phyloP scores from a whole-genome alignment of 2,329 filamentous ascomycete species.

The Cladosporium sp. region DNA sequence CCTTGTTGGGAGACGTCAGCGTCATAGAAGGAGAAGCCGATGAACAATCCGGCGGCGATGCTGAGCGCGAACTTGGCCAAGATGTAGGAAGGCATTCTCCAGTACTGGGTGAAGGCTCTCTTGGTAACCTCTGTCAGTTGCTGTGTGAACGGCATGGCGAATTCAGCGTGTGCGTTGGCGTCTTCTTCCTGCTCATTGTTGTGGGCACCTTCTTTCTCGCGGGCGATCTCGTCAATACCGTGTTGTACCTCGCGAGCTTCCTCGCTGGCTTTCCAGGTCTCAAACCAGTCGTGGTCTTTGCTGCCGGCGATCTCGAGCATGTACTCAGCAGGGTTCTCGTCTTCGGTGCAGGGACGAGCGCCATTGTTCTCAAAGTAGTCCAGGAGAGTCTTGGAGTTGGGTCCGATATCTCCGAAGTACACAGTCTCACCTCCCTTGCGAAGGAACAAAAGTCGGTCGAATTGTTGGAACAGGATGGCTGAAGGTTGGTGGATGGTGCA shows the following conservation, averaged over 20 bases:
- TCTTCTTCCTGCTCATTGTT: slow-evolving; percentile 27
- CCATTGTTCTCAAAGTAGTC: slow-evolving; percentile 43
- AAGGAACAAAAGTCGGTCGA: slow-evolving; percentile 75
- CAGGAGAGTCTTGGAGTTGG: slow-evolving; percentile 67
- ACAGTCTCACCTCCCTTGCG: slow-evolving; percentile 75
- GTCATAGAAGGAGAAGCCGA: slow-evolving; percentile 44
- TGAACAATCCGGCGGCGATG: slow-evolving; percentile 47
- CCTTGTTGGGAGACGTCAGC: slow-evolving; percentile 35
- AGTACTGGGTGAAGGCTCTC: slow-evolving; percentile 45
- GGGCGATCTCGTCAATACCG: slow-evolving; percentile 38
- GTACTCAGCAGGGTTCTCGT: slow-evolving; percentile 70
- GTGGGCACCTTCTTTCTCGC: slow-evolving; percentile 27
- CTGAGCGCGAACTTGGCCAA: slow-evolving; percentile 57
- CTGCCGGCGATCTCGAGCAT: slow-evolving; percentile 56
- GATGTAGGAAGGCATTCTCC: slow-evolving; percentile 43
- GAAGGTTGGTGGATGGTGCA: slow-evolving; percentile 92
- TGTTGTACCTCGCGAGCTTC: slow-evolving; percentile 31
- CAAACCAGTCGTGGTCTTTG: slow-evolving; percentile 38
- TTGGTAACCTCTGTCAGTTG: slow-evolving; percentile 36
- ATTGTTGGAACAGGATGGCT: slow-evolving; percentile 82
- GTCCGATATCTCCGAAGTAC: slow-evolving; percentile 81
- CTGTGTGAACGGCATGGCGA: slow-evolving; percentile 38
- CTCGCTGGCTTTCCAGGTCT: slow-evolving; percentile 35
- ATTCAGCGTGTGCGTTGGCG: slow-evolving; percentile 36
- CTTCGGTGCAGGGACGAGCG: slow-evolving; percentile 16